A percentile compares a stretch with the other conserved stretches of the same genome.
Conservation (phyloP, 148 eudicot species). For the Rhododendron kiyosumense region DNA sequence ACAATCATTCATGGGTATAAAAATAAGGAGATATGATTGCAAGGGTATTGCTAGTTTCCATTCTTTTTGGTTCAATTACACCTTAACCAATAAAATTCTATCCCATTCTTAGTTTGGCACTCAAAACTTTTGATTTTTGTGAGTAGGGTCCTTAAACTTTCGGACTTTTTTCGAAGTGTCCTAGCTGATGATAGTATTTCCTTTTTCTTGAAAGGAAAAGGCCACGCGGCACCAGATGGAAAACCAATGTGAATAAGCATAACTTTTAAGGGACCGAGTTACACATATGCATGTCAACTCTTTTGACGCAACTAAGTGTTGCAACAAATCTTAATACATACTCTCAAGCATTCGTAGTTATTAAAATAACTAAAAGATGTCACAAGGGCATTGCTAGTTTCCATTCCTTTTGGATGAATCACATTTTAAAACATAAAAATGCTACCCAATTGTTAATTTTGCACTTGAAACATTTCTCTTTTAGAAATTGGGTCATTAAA, state of each 20-base stretch:
- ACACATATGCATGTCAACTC: background rate
- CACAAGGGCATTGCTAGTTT: background rate
- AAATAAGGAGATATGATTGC: conserved; percentile 11
- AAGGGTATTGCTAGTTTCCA: background rate
- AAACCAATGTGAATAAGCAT: background rate
- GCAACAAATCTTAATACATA: background rate
- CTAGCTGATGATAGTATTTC: background rate
- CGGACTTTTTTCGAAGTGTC: background rate
- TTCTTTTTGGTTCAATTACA: background rate
- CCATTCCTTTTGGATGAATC: background rate
- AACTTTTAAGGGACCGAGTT: background rate
- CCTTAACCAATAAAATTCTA: background rate
- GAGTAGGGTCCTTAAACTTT: background rate
- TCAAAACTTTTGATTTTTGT: background rate
- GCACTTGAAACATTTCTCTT: background rate
- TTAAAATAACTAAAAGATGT: background rate
- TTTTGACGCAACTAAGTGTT: background rate
- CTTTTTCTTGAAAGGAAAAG: background rate
- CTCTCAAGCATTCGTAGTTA: background rate
- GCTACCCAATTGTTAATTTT: background rate
- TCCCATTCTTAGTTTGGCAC: background rate
- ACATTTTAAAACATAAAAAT: background rate
- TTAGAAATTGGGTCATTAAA: background rate
- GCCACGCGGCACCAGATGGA: background rate
- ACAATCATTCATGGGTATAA: background rate